These are phyloP conservation scores for Mallotus nudiflorus DNA, from an alignment of 345 rosid species.

Conservation along the genomic window DNA sequence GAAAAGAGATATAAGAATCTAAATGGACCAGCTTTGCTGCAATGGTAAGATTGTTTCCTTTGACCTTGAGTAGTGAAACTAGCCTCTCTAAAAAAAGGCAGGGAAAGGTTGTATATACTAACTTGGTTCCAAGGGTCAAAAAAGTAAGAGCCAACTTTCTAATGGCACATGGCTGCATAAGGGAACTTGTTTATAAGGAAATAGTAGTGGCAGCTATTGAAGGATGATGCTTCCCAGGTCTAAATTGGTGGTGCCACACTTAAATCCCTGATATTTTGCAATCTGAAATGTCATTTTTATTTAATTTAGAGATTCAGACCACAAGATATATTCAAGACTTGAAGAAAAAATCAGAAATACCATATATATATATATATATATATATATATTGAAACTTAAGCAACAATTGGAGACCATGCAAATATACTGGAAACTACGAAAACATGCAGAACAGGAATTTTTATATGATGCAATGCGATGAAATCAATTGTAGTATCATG, in stretches of 20 bases:
- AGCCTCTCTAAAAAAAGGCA: background rate
- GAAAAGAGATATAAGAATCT: background rate
- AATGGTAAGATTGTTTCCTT: background rate
- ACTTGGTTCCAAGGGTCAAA: background rate
- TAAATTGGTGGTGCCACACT: background rate
- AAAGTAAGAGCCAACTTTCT: background rate
- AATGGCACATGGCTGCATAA: background rate
- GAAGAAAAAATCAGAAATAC: background rate
- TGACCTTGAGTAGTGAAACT: background rate
- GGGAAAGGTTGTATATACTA: background rate
- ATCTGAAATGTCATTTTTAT: background rate
- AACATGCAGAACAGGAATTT: conserved; percentile 3
- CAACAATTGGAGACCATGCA: too few species aligned
- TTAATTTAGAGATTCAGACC: background rate
- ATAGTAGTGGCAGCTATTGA: background rate
- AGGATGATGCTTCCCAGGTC: background rate
- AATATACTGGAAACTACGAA: too few species aligned
- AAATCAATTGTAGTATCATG: background rate
- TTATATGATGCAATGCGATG: background rate
- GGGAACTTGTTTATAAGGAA: background rate
- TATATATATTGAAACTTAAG: background rate
- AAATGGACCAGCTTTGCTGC: background rate
- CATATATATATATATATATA: background rate
- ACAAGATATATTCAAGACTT: background rate
- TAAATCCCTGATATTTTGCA: too few species aligned